phyloP scores from a whole-genome alignment of 176 grass and related monocot species.

The Calamus simplicifolius region DNA sequence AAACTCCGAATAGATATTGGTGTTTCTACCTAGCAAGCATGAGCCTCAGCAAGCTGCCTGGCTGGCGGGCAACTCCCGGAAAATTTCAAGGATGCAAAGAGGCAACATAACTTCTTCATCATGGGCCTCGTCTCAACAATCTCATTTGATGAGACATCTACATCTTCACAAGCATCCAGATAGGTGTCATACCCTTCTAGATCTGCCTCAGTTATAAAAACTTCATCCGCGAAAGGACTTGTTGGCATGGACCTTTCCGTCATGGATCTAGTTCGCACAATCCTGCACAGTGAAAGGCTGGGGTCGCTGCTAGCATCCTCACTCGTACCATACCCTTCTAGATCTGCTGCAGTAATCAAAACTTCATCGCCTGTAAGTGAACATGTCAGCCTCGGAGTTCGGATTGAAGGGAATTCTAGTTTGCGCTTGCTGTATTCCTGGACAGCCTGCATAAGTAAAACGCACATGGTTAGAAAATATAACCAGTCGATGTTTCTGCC shows the following conservation, averaged over 20 bases:
- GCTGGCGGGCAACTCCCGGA: conserved; percentile 34
- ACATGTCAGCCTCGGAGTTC: conserved; percentile 13
- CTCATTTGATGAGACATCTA: conserved; percentile 17
- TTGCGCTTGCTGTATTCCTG: conserved; percentile 40
- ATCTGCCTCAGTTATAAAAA: conserved; percentile 73
- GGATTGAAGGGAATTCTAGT: conserved; percentile 25
- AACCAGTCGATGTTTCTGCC: too few relatives aligned
- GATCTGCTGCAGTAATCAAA: conserved; percentile 8
- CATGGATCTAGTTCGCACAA: conserved; percentile 20
- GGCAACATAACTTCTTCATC: conserved; percentile 60
- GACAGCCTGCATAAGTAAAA: conserved; percentile 47
- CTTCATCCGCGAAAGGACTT: conserved; percentile 31
- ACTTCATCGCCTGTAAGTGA: conserved; percentile 21
- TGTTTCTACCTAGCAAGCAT: conserved; percentile 34
- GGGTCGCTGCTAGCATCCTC: conserved; percentile 42
- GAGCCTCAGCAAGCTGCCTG: conserved; percentile 41
- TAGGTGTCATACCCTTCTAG: conserved; percentile 67
- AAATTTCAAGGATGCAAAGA: conserved; percentile 68
- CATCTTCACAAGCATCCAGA: conserved; percentile 20
- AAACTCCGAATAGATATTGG: not conserved
- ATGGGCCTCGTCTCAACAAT: conserved; percentile 34
- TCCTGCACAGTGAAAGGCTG: conserved; percentile 34
- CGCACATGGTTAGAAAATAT: too few relatives aligned
- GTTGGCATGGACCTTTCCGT: conserved; percentile 4
- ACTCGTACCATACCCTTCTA: conserved; percentile 15